Evolutionary conservation across 2,329 filamentous ascomycete genomes (phyloP).

Genomic region (Paraconiothyrium brasiliense): DNA sequence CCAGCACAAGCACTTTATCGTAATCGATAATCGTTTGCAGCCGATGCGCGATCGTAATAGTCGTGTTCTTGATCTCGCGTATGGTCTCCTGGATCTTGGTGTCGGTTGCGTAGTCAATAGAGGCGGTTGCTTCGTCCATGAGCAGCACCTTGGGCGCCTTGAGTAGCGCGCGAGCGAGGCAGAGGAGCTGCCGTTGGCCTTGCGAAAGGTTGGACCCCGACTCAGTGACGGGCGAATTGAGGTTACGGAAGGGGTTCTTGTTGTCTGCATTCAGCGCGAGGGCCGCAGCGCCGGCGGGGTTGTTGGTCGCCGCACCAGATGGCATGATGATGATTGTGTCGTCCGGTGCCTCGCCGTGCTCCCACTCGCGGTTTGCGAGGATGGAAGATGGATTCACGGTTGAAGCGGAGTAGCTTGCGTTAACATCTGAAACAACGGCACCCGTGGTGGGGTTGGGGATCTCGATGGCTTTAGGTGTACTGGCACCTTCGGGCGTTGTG

Average conservation of each 20-base stretch:
- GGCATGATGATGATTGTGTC: slow-evolving; percentile 45
- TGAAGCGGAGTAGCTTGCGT: slow-evolving; percentile 39
- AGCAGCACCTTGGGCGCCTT: slow-evolving; percentile 93
- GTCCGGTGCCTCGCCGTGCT: slow-evolving; percentile 37
- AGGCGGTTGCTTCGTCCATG: slow-evolving; percentile 98
- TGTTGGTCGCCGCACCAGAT: slow-evolving; percentile 40
- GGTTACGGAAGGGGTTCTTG: slow-evolving; percentile 93
- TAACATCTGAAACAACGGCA: slow-evolving; percentile 37
- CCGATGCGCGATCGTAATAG: slow-evolving; percentile 95
- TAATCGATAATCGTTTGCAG: slow-evolving; percentile 98
- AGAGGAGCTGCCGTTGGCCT: slow-evolving; percentile 93
- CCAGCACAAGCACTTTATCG: slow-evolving; percentile 94
- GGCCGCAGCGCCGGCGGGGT: slow-evolving; percentile 29
- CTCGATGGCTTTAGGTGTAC: slow-evolving; percentile 37
- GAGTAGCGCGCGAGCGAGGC: slow-evolving; percentile 89
- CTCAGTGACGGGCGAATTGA: slow-evolving; percentile 83
- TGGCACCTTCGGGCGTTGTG: slow-evolving; percentile 31
- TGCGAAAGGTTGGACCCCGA: slow-evolving; percentile 95
- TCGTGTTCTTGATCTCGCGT: slow-evolving; percentile 88
- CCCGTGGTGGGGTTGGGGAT: slow-evolving; percentile 44
- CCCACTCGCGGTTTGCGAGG: slow-evolving; percentile 40
- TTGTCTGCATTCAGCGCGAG: slow-evolving; percentile 69
- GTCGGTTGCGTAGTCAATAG: slow-evolving; percentile 96
- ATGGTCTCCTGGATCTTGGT: slow-evolving; percentile 96
- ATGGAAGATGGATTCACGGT: slow-evolving; percentile 46